These are phyloP conservation scores for Dionaea muscipula DNA, from an alignment of 179 eudicot genomes.

Conservation along the genomic window DNA sequence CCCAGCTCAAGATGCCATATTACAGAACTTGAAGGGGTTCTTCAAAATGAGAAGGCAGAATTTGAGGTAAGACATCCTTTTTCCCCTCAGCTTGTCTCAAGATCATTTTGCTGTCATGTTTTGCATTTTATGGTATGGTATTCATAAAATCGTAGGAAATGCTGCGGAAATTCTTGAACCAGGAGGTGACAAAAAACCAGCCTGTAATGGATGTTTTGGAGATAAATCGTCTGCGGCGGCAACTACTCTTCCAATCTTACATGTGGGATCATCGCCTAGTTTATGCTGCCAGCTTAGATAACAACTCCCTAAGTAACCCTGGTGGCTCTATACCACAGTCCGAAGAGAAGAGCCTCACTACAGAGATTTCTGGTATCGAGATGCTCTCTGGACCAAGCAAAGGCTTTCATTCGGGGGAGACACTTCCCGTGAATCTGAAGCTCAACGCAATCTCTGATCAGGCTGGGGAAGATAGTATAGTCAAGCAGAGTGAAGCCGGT, in stretches of 20 bases:
- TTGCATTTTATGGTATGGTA: background rate
- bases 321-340: conserved; percentile 14
- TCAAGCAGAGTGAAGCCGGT: conserved; percentile 17
- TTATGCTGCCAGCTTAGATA: conserved; percentile 44
- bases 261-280: conserved; percentile 88
- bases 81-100: no score
- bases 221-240: conserved; percentile 67
- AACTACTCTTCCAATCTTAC: conserved; percentile 70
- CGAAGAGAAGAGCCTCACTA: conserved; percentile 19
- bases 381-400: conserved; percentile 18
- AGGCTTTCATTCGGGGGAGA: conserved; percentile 16
- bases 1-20: conserved; percentile 44
- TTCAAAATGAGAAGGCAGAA: conserved; percentile 56
- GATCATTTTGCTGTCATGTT: no score
- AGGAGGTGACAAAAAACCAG: conserved; percentile 41
- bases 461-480: conserved; percentile 15
- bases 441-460: conserved; percentile 15
- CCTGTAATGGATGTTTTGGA: conserved; percentile 69
- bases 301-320: conserved; percentile 10
- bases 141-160: conserved; percentile 36
- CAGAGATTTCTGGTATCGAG: conserved; percentile 19
- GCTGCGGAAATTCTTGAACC: conserved; percentile 33
- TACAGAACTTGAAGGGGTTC: conserved; percentile 50
- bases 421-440: conserved; percentile 22
- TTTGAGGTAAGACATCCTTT: conserved; percentile 50